Conservation (phyloP, 2,329 filamentous ascomycete species). For the Sporothrix pseudoabietina region DNA sequence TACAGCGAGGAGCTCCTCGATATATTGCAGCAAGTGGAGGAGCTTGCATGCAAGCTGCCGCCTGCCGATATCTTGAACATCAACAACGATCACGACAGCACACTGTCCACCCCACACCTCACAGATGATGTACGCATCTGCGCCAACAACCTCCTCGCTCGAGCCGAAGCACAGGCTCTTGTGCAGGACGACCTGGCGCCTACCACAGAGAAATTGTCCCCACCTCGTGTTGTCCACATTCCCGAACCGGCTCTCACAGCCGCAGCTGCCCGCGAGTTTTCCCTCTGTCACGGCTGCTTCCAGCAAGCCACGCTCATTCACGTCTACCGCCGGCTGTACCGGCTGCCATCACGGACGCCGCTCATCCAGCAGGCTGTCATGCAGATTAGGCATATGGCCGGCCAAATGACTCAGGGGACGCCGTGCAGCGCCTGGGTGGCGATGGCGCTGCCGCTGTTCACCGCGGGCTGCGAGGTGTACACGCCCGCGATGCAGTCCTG, state of each 20-base stretch:
- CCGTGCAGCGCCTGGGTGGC: conserved; percentile 30
- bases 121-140: no score
- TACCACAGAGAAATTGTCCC: no score
- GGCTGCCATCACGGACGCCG: conserved; percentile 25
- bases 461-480: conserved; percentile 29
- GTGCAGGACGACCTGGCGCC: no score
- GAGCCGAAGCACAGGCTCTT: no score
- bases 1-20: conserved; percentile 30
- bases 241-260: conserved; percentile 2
- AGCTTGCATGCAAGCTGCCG: background rate
- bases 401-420: conserved; percentile 30
- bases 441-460: conserved; percentile 31
- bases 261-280: conserved; percentile 22
- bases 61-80: background rate
- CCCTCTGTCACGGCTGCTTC: conserved; percentile 29
- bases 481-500: conserved; percentile 30
- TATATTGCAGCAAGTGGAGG: conserved; percentile 30
- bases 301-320: conserved; percentile 33
- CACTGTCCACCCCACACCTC: background rate
- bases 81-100: background rate
- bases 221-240: background rate
- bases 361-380: conserved; percentile 28
- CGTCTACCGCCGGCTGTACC: conserved; percentile 31
- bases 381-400: conserved; percentile 21
- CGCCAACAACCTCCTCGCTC: no score